Evolutionary conservation across 108 stramenopile genomes (phyloP).

Genomic region (Tribonema minus): DNA sequence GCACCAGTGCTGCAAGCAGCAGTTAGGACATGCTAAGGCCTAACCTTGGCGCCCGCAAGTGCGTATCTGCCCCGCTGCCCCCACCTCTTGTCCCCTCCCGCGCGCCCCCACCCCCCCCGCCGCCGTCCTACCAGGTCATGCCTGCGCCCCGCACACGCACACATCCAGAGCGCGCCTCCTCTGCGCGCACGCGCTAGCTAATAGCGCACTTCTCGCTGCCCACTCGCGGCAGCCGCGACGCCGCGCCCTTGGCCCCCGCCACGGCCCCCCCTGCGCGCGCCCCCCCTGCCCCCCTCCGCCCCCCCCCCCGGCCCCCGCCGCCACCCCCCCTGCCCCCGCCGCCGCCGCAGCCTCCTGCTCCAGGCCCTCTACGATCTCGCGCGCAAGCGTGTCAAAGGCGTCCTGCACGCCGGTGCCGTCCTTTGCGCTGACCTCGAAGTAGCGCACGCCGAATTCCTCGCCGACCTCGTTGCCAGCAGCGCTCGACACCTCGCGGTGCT

Average conservation of each 20-base stretch:
- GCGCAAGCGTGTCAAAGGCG: constrained; percentile 12
- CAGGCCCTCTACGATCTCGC: constrained; percentile 8
- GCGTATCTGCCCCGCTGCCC: no score
- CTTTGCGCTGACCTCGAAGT: constrained; percentile 35
- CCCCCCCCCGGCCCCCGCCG: not conserved
- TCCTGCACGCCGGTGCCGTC: constrained; percentile 19
- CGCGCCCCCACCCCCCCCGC: no score
- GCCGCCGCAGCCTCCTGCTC: constrained; percentile 15
- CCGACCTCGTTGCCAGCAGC: constrained; percentile 11
- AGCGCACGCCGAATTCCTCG: constrained; percentile 34
- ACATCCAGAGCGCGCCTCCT: no score
- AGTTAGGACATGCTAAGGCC: no score
- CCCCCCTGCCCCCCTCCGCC: not conserved
- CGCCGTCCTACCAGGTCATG: no score
- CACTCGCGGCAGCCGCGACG: no score
- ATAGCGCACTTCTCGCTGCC: no score
- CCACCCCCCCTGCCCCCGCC: not conserved
- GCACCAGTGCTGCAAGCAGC: no score
- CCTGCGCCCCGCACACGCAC: no score
- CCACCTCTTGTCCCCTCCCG: no score
- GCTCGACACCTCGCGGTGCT: not conserved
- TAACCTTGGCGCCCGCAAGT: no score
- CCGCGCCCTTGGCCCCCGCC: not conserved
- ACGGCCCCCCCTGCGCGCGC: not conserved
- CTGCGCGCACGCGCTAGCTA: no score